phyloP scores from a whole-genome alignment of 331 rosid species.

The Telfairia occidentalis region DNA sequence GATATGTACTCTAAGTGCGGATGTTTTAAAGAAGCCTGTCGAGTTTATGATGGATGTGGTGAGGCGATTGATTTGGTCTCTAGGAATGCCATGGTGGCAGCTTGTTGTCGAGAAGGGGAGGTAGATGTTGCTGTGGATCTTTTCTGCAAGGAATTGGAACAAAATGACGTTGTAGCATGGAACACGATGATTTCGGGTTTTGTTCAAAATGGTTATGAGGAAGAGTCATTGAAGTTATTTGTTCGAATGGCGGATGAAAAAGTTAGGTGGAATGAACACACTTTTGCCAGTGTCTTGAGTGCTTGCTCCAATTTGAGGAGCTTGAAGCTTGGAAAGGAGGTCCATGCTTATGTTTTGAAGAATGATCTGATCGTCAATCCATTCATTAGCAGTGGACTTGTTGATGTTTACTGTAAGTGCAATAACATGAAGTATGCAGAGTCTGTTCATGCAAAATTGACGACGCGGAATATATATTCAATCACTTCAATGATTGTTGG shows the following conservation, averaged over 20 bases:
- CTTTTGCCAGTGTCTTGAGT: constrained; percentile 54
- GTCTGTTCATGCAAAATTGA: constrained; percentile 25
- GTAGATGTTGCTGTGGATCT: constrained; percentile 48
- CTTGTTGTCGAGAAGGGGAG: constrained; percentile 62
- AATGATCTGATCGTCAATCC: constrained; percentile 33
- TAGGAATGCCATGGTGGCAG: constrained; percentile 69
- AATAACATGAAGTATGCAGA: constrained; percentile 54
- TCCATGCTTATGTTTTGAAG: constrained; percentile 59
- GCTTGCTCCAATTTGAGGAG: constrained; percentile 48
- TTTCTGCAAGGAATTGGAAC: constrained; percentile 32
- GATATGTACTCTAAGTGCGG: constrained; percentile 79
- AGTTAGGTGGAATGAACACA: constrained; percentile 42
- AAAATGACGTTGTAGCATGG: constrained; percentile 57
- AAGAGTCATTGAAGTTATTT: constrained; percentile 45
- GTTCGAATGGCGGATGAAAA: constrained; percentile 37
- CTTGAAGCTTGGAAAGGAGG: constrained; percentile 42
- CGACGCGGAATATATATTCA: constrained; percentile 29
- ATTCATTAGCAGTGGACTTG: constrained; percentile 50
- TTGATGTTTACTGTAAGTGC: constrained; percentile 65
- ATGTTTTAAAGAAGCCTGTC: constrained; percentile 35
- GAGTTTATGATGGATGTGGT: constrained; percentile 26
- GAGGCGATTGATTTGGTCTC: constrained; percentile 43
- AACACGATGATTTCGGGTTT: constrained; percentile 67
- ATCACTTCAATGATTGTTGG: constrained; percentile 48
- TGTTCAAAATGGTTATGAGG: constrained; percentile 40